phyloP scores from a whole-genome alignment of 2,329 filamentous ascomycete genomes.

The Verruconis gallopava region DNA sequence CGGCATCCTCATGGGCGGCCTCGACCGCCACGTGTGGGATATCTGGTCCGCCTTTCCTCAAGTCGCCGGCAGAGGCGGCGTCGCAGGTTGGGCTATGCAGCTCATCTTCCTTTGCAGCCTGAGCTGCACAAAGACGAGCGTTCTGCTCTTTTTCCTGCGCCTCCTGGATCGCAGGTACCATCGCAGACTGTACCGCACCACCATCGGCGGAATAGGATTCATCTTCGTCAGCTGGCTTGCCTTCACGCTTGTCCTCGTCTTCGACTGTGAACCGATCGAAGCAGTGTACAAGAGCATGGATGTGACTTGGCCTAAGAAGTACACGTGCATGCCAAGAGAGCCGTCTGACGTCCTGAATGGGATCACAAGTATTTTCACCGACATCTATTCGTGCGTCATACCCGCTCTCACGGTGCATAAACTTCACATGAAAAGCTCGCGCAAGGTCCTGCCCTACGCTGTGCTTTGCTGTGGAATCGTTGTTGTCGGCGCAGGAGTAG shows the following conservation, averaged over 20 bases:
- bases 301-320: constrained; percentile 7
- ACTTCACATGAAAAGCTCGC: constrained; percentile 13
- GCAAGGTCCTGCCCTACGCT: constrained; percentile 13
- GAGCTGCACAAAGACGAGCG: constrained; percentile 19
- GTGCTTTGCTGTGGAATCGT: constrained; percentile 11
- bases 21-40: constrained; percentile 11
- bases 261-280: constrained; percentile 18
- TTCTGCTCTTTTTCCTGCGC: constrained; percentile 20
- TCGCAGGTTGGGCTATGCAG: constrained; percentile 13
- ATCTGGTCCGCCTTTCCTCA: neutral
- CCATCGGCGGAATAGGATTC: constrained; percentile 17
- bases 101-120: constrained; percentile 18
- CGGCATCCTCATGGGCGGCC: neutral
- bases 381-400: constrained; percentile 15
- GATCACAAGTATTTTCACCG: constrained; percentile 12
- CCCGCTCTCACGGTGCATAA: constrained; percentile 13
- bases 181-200: constrained; percentile 12
- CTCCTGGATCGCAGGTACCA: constrained; percentile 16
- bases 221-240: constrained; percentile 16
- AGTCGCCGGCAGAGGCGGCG: neutral
- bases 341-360: constrained; percentile 15
- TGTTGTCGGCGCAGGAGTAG: constrained; percentile 19
- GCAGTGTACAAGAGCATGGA: constrained; percentile 23
- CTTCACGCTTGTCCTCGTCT: constrained; percentile 17
- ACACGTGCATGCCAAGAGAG: constrained; percentile 13